Evolutionary conservation across 139 green algal species (phyloP), one percentile per base, ranked within the genome.

Genomic region (Protoeuglena noctilucae): DNA sequence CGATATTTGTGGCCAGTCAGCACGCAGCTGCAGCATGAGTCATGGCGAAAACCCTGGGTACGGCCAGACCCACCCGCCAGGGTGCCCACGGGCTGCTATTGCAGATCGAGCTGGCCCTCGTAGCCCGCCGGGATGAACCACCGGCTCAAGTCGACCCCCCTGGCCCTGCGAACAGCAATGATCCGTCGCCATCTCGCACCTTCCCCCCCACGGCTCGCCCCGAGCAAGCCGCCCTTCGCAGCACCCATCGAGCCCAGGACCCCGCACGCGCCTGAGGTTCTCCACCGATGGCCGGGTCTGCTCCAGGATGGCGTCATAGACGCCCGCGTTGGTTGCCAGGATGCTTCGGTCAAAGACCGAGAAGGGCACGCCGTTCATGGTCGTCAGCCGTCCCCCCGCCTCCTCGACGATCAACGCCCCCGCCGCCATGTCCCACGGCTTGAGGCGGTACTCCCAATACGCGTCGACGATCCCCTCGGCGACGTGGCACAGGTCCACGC

Each of bases 401-500:
- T 74, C 77, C 58, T 81, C 58, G 7, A 76, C 71, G 16, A 88
- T 67, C 9, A 85, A 57, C 4, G 79, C 60, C 19, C 79, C 79
- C n/a, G 78, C 78, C 5, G 68, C 69, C 65, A 77, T 63, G 57
- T 84, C 78, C 72, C 78, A 88, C 17, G 80, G 80, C 62, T 83
- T 85, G 4, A 85, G 63, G 0, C 65, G 43, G 61, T 65, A 87
- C 64, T 88, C 80, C 78, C 79, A 88, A 57, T 81, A 88, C 14
- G 56, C 79, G 16, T 88, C 79, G 3, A 57, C 60, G 1, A 88
- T 59, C 26, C 79, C 83, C 16, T 81, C 59, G 18, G 79, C 83
- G 39, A 94, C 82, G 50, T 93, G 85, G 68, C 85, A 93, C 51
- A 94, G 72, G 65, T 94, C 85, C 24, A 94, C 77, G 5, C 84